A percentile compares a stretch with the other conserved stretches of the same genome.
Evolutionary conservation across 164 flowering plant genomes (phyloP).

Genomic region (Nymphaea thermarum): DNA sequence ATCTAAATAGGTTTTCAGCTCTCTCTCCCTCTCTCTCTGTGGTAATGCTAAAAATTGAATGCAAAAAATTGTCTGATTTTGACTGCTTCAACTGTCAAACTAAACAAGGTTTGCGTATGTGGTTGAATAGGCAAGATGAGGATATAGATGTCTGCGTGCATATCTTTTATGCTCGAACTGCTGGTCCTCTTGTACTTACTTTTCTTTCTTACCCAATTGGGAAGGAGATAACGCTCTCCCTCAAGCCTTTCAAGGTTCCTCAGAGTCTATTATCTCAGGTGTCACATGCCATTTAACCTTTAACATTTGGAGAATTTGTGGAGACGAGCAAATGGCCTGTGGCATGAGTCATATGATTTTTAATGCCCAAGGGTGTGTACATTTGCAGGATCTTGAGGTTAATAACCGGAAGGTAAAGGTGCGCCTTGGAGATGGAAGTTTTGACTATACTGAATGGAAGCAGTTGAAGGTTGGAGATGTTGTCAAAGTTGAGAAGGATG

Average conservation of each 20-base stretch:
- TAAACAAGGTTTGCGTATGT: not conserved
- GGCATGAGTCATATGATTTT: not conserved
- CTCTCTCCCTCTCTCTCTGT: not conserved
- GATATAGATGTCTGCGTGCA: too few relatives aligned
- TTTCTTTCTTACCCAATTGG: not conserved
- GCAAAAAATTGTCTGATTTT: not conserved
- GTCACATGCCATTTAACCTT: not conserved
- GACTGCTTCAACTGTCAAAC: not conserved
- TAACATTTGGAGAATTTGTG: not conserved
- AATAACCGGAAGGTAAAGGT: constrained; percentile 75
- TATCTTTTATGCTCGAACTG: too few relatives aligned
- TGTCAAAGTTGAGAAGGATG: constrained; percentile 78
- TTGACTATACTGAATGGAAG: constrained; percentile 61
- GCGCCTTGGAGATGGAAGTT: constrained; percentile 43
- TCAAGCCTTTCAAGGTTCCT: not conserved
- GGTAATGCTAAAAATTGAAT: too few relatives aligned
- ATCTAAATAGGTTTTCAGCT: not conserved
- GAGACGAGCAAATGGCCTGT: not conserved
- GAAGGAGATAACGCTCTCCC: not conserved
- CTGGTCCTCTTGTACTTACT: not conserved
- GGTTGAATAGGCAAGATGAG: too few relatives aligned
- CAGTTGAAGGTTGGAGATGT: constrained; percentile 75
- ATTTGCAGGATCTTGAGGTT: constrained; percentile 68
- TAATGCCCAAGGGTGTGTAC: not conserved
- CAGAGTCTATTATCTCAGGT: too few relatives aligned